Evolutionary conservation across 257 asterid genomes (phyloP), one percentile per base, ranked within the genome.

Genomic region (Capsicum chinense): DNA sequence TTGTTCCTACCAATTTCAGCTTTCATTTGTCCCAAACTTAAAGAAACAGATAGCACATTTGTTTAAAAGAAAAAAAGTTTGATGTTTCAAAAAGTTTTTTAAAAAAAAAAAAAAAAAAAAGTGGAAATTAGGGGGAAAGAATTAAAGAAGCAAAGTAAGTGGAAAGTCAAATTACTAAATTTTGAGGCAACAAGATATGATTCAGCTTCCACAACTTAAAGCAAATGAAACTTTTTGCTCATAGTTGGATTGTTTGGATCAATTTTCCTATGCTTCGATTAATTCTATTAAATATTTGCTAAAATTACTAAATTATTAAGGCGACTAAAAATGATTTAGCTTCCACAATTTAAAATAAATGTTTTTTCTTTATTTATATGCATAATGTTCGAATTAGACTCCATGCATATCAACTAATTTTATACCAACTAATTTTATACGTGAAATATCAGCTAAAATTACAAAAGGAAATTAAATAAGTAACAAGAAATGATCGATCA

Each of bases 121-220:
- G 7, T 10, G 11, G 19, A 60, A 19, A 26, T 26, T 26, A 4
- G 42, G 59, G 6, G 59, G 59, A 48, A 73, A 76, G 63, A 54
- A 52, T 14, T 12, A 76, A 76, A 76, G 48, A 76, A 26, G 19
- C 48, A 76, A 76, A 26, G 4, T 14, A 69, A 68, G 14, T 42
- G 35, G 17, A 69, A 69, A 9, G 54, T 10, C 5, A 57, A 79
- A 60, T 52, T 54, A 37, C 7, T 79, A 54, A 57, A 35, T 17
- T 54, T 79, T 39, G 12, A 56, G 60, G 83, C 67, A 56, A 19
- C 26, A 26, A 21, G 11, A 56, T 35, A 62, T 71, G 50, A 83
- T 83, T 83, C 80, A 83, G 80, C 81, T 56, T 83, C 85, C 85
- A 83, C 79, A 68, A 15, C 37, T 54, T 47, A 83, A 83, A 66